Conservation (phyloP, 2,329 filamentous ascomycete genomes). For the Colletotrichum tofieldiae region DNA sequence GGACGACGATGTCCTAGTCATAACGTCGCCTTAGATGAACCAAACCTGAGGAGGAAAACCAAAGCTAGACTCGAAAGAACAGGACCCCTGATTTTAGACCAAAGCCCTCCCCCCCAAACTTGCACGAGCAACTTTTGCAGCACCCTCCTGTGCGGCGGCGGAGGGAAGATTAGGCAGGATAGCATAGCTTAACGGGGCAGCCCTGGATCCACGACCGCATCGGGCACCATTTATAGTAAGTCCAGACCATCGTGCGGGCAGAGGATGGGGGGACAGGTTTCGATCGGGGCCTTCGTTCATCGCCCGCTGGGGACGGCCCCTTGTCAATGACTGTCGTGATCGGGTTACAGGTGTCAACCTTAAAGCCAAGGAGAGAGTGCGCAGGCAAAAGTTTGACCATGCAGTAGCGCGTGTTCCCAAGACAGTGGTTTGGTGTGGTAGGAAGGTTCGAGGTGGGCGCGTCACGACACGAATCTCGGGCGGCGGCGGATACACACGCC, state of each 20-base stretch:
- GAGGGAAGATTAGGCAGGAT: neutral
- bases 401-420: conserved; percentile 16
- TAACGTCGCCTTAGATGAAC: neutral
- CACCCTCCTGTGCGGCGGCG: neutral
- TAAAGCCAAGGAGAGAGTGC: conserved; percentile 3
- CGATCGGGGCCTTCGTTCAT: neutral
- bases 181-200: neutral
- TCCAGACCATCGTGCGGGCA: neutral
- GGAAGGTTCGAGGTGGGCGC: conserved; percentile 17
- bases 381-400: neutral
- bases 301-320: conserved; percentile 6
- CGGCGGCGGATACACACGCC: neutral
- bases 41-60: neutral
- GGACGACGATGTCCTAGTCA: neutral
- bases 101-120: neutral
- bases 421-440: conserved; percentile 28
- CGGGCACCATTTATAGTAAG: neutral
- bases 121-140: neutral
- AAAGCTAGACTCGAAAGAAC: neutral
- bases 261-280: neutral
- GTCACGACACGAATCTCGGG: conserved; percentile 3
- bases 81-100: neutral
- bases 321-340: conserved; percentile 29
- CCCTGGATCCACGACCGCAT: neutral
- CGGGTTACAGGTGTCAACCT: conserved; percentile 39